phyloP scores from a whole-genome alignment of 192 early-diverging fungal species.

The Geranomyces michiganensis region DNA sequence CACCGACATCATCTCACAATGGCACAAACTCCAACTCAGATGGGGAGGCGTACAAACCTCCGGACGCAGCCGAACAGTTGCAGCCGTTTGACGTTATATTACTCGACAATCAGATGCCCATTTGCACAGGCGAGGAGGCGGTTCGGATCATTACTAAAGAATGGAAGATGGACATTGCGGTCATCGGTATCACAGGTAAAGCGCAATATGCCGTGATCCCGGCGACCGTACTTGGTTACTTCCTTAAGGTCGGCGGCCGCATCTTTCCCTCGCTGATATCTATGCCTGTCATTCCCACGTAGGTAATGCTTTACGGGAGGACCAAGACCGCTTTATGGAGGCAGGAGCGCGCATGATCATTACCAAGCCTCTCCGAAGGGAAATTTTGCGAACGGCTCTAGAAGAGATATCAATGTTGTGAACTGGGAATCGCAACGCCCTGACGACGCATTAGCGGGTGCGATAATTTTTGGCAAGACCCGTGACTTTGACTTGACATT shows the following conservation, averaged over 20 bases:
- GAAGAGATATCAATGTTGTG: not conserved
- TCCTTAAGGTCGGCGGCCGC: no score
- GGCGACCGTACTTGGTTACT: no score
- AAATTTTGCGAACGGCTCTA: conserved; percentile 21
- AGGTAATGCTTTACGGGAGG: conserved; percentile 34
- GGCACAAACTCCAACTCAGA: no score
- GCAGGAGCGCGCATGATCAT: conserved; percentile 32
- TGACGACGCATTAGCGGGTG: no score
- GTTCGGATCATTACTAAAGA: not conserved
- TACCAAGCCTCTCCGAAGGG: conserved; percentile 29
- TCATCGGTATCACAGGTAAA: conserved; percentile 6
- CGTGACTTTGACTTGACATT: no score
- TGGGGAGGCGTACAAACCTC: no score
- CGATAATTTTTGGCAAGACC: no score
- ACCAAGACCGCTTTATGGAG: conserved; percentile 25
- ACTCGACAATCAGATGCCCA: conserved; percentile 18
- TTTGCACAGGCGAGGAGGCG: not conserved
- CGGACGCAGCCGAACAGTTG: not conserved
- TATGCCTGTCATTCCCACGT: not conserved
- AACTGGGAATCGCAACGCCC: no score
- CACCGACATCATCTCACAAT: not conserved
- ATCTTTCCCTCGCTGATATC: no score
- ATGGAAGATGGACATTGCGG: not conserved
- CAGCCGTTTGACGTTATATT: conserved; percentile 5
- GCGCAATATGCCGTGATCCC: no score